Conservation (phyloP, 495 filamentous ascomycete species). For the Penicillium macrosclerotiorum region DNA sequence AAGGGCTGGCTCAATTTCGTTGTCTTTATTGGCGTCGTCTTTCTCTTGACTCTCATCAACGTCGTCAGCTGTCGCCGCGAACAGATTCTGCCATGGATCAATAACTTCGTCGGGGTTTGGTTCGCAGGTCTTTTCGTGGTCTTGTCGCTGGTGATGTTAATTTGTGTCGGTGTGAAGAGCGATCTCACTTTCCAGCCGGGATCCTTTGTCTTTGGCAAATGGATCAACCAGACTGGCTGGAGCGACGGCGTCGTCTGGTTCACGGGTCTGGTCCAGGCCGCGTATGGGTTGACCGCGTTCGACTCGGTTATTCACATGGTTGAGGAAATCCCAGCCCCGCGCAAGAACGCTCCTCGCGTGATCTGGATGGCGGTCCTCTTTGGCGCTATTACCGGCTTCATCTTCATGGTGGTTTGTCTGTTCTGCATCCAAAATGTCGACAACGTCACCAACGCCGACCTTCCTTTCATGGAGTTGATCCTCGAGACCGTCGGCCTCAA, state of each 20-base stretch:
- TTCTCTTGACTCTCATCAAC: conserved; percentile 41
- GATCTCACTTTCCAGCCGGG: conserved; percentile 41
- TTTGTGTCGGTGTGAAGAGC: conserved; percentile 38
- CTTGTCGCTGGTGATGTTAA: conserved; percentile 42
- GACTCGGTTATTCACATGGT: conserved; percentile 65
- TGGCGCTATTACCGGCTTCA: conserved; percentile 61
- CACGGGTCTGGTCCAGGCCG: conserved; percentile 59
- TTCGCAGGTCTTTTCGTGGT: conserved; percentile 44
- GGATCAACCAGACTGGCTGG: conserved; percentile 64
- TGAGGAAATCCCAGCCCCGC: conserved; percentile 46
- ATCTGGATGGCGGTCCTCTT: conserved; percentile 44
- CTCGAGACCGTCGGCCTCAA: conserved; percentile 40
- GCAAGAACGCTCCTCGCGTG: conserved; percentile 38
- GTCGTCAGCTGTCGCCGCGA: conserved; percentile 46
- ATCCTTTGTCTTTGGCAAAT: conserved; percentile 54
- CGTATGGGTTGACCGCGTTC: conserved; percentile 59
- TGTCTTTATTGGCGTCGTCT: conserved; percentile 40
- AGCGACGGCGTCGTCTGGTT: conserved; percentile 62
- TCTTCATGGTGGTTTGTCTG: conserved; percentile 70
- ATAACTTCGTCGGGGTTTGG: conserved; percentile 50
- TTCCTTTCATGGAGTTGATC: conserved; percentile 48
- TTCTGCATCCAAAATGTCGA: conserved; percentile 68
- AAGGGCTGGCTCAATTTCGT: conserved; percentile 47
- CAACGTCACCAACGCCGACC: conserved; percentile 49
- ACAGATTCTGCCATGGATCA: conserved; percentile 42